These are phyloP conservation scores for Phytophthora melonis DNA, from an alignment of 352 stramenopile species.

Conservation along the genomic window DNA sequence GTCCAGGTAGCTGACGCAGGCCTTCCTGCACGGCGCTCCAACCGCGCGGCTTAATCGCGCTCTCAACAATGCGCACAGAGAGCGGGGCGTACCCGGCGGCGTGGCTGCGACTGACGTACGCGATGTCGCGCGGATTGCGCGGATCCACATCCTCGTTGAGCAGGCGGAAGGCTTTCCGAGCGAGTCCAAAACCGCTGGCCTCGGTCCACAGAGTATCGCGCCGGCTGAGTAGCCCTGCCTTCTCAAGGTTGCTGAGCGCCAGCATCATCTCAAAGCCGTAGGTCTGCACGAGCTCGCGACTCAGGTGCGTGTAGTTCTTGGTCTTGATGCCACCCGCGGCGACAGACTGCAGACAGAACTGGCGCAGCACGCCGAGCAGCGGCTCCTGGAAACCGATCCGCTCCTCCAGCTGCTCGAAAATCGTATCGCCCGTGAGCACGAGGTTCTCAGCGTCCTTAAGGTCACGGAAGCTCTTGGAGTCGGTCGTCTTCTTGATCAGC, in stretches of 20 bases:
- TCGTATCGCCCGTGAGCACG: constrained; percentile 96
- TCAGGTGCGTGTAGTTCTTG: constrained; percentile 95
- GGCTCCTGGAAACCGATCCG: constrained; percentile 94
- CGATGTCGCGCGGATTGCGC: constrained; percentile 94
- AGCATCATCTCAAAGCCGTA: constrained; percentile 97
- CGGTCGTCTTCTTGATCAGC: constrained; percentile 95
- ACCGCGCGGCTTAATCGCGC: constrained; percentile 76
- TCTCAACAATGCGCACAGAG: constrained; percentile 94
- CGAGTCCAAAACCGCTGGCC: constrained; percentile 82
- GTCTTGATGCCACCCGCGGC: constrained; percentile 94
- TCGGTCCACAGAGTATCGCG: constrained; percentile 90
- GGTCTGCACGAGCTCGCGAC: constrained; percentile 95
- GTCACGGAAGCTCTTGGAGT: constrained; percentile 94
- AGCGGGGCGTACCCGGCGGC: constrained; percentile 95
- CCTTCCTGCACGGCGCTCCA: constrained; percentile 85
- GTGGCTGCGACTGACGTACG: constrained; percentile 90
- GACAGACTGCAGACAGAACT: constrained; percentile 96
- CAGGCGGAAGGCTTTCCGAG: constrained; percentile 93
- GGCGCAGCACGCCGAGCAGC: constrained; percentile 89
- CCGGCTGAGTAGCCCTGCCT: constrained; percentile 90
- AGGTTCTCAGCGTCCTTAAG: constrained; percentile 95
- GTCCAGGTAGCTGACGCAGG: constrained; percentile 85
- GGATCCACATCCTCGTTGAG: constrained; percentile 97
- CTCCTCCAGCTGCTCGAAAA: constrained; percentile 97
- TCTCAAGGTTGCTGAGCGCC: constrained; percentile 95